These are phyloP conservation scores for Hypoxylon sp. DNA, from an alignment of 2,329 filamentous ascomycete genomes.

Conservation along the genomic window DNA sequence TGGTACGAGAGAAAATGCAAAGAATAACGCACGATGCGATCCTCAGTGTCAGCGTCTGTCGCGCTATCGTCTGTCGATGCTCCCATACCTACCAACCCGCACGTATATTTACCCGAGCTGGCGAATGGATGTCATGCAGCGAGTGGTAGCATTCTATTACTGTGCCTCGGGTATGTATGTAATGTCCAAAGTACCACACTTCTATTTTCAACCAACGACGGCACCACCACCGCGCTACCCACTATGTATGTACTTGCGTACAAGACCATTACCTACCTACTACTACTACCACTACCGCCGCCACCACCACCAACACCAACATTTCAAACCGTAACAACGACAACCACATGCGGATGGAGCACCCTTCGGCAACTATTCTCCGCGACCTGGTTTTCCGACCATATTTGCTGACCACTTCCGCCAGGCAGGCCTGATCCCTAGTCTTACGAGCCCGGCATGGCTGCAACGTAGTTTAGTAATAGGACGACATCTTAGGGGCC, in stretches of 20 bases:
- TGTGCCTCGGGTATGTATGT: constrained; percentile 40
- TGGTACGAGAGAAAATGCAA: constrained; percentile 32
- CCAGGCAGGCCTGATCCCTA: constrained; percentile 23
- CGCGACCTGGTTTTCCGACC: constrained; percentile 39
- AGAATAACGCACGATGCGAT: constrained; percentile 38
- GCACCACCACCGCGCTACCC: constrained; percentile 13
- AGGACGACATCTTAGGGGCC: constrained; percentile 26
- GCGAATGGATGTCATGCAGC: constrained; percentile 37
- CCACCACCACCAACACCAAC: constrained; percentile 15
- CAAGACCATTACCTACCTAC: constrained; percentile 3
- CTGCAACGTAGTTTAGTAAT: constrained; percentile 43
- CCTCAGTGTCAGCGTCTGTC: constrained; percentile 32
- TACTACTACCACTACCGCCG: constrained; percentile 3
- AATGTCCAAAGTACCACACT: constrained; percentile 41
- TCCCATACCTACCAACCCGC: constrained; percentile 8
- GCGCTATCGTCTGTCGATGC: constrained; percentile 20
- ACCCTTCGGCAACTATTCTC: constrained; percentile 36
- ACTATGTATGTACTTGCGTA: constrained; percentile 9
- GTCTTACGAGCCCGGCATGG: constrained; percentile 37
- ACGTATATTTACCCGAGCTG: constrained; percentile 35
- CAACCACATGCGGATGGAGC: constrained; percentile 16
- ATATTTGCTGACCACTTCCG: constrained; percentile 24
- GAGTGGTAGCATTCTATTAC: constrained; percentile 26
- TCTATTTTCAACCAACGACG: constrained; percentile 23
- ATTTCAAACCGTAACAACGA: not conserved